Evolutionary conservation across 805 yeast species (phyloP).

Genomic region (Kodamaea kaohsiungensis): DNA sequence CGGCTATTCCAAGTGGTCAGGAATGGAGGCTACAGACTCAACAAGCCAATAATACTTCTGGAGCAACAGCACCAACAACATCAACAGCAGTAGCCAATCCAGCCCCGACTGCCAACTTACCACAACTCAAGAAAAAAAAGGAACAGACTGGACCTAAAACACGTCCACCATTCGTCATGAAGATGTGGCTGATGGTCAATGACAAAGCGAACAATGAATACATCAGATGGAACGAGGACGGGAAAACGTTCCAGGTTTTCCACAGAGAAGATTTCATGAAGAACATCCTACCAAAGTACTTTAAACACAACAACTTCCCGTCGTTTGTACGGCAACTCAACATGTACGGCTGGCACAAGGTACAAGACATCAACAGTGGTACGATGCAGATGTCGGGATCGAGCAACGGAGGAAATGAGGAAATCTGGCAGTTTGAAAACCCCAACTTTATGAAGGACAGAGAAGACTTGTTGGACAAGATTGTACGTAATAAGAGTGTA

Average conservation of each 20-base stretch:
- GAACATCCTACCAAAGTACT: constrained; percentile 82
- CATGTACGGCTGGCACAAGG: constrained; percentile 99
- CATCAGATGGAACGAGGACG: constrained; percentile 85
- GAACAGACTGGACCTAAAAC: constrained; percentile 47
- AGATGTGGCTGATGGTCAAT: constrained; percentile 94
- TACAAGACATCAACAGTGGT: constrained; percentile 86
- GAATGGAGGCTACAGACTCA: constrained; percentile 12
- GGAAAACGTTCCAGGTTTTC: constrained; percentile 78
- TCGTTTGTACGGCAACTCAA: constrained; percentile 94
- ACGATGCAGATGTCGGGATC: constrained; percentile 40
- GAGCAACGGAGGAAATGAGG: constrained; percentile 52
- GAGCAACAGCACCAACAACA: constrained; percentile 1
- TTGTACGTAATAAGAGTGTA: constrained; percentile 68
- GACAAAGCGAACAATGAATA: constrained; percentile 67
- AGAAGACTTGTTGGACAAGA: constrained; percentile 83
- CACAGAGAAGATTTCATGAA: constrained; percentile 86
- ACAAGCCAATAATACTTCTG: neutral
- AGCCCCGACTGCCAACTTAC: neutral
- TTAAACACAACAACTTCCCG: constrained; percentile 94
- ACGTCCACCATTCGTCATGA: constrained; percentile 88
- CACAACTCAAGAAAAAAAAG: constrained; percentile 26
- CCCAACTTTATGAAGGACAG: constrained; percentile 74
- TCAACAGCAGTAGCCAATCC: neutral
- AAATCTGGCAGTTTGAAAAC: constrained; percentile 85
- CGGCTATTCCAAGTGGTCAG: constrained; percentile 27